Conservation (phyloP, 257 asterid species). For the Perilla frutescens region DNA sequence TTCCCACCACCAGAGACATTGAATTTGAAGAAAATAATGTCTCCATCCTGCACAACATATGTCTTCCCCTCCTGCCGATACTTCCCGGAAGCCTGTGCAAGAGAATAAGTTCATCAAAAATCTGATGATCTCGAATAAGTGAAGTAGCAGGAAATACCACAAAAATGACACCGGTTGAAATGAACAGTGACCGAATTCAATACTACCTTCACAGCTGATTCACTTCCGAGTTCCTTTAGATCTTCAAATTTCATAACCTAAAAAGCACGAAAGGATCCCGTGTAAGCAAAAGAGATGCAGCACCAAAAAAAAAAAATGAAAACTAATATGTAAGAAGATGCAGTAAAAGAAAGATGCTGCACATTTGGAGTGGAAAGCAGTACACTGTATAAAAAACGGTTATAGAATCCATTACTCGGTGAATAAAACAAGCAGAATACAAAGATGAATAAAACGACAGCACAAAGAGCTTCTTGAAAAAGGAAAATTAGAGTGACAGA, state of each 20-base stretch:
- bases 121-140: background rate
- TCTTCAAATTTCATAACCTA: conserved; percentile 99
- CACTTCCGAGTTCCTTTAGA: conserved; percentile 89
- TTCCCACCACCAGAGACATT: conserved; percentile 97
- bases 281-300: conserved; percentile 15
- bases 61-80: conserved; percentile 98
- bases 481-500: no score
- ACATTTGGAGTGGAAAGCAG: no score
- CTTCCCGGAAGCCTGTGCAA: conserved; percentile 85
- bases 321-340: background rate
- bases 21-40: conserved; percentile 93
- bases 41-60: conserved; percentile 93
- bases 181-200: background rate
- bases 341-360: no score
- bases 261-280: conserved; percentile 31
- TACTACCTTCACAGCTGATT: conserved; percentile 90
- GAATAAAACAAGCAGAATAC: background rate
- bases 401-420: background rate
- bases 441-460: background rate
- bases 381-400: background rate
- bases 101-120: background rate
- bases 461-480: no score
- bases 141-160: background rate
- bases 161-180: background rate
- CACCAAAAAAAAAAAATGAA: no score